phyloP scores from a whole-genome alignment of 2,329 filamentous ascomycete genomes.

The Penicillium fuscoglaucum region DNA sequence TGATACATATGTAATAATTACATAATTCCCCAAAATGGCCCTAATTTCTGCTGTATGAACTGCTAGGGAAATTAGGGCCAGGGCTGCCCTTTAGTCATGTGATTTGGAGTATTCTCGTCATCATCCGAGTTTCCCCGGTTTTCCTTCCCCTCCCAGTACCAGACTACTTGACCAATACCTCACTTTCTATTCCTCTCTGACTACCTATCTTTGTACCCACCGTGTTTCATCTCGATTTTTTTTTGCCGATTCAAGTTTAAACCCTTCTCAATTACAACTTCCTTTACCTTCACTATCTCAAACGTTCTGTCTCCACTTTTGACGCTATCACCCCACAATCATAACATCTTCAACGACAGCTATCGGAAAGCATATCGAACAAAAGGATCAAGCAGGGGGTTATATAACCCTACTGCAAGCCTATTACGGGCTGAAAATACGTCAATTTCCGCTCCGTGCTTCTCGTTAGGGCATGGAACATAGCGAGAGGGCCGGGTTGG shows the following conservation, averaged over 20 bases:
- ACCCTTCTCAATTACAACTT: background rate
- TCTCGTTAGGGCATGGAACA: constrained; percentile 41
- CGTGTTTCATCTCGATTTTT: background rate
- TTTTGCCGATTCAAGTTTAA: background rate
- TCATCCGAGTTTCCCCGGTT: constrained; percentile 17
- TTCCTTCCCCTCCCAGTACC: constrained; percentile 8
- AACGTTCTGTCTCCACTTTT: constrained; percentile 18
- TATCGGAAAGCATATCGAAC: constrained; percentile 11
- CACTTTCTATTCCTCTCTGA: constrained; percentile 12
- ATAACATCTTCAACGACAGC: constrained; percentile 9
- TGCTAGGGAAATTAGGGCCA: constrained; percentile 11
- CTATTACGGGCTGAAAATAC: constrained; percentile 15
- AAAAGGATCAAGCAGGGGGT: constrained; percentile 17
- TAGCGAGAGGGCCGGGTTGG: constrained; percentile 32
- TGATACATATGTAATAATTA: background rate
- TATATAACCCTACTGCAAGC: constrained; percentile 25
- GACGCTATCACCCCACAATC: constrained; percentile 24
- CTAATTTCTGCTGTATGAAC: background rate
- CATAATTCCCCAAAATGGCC: background rate
- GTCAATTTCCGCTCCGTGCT: constrained; percentile 18
- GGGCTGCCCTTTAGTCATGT: constrained; percentile 10
- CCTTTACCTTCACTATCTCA: background rate
- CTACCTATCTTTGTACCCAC: constrained; percentile 7
- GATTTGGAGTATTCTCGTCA: constrained; percentile 2
- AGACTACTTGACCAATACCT: constrained; percentile 19